phyloP scores from a whole-genome alignment of 2,329 filamentous ascomycete genomes.

The Lecanicillium sp. region DNA sequence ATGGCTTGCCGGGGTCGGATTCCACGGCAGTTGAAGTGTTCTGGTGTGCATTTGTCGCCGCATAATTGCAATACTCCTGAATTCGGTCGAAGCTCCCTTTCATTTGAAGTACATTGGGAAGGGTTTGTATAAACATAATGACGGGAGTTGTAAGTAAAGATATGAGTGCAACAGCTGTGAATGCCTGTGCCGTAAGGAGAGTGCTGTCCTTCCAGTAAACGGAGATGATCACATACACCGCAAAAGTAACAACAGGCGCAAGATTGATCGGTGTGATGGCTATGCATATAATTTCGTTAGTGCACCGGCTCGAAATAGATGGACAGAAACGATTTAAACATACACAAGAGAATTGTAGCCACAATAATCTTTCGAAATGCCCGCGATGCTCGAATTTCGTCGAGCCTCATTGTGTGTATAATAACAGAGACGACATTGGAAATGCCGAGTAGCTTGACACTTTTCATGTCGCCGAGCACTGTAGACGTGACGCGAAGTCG shows the following conservation, averaged over 20 bases:
- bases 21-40: too few species aligned
- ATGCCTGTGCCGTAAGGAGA: constrained; percentile 17
- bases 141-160: constrained; percentile 14
- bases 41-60: too few species aligned
- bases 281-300: constrained; percentile 2
- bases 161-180: neutral
- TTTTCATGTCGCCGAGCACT: constrained; percentile 11
- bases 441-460: constrained; percentile 16
- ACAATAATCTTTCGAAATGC: constrained; percentile 22
- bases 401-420: constrained; percentile 21
- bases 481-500: neutral
- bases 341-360: constrained; percentile 10
- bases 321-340: neutral
- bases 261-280: constrained; percentile 18
- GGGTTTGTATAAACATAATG: constrained; percentile 18
- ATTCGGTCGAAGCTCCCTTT: constrained; percentile 20
- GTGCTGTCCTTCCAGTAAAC: constrained; percentile 20
- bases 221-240: constrained; percentile 22
- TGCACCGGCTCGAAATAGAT: neutral
- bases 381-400: constrained; percentile 25
- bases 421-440: constrained; percentile 20
- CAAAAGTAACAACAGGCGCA: constrained; percentile 23
- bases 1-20: neutral
- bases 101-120: constrained; percentile 18
- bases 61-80: constrained; percentile 20